Conservation (phyloP, 805 yeast genomes). For the Torulaspora franciscae region DNA sequence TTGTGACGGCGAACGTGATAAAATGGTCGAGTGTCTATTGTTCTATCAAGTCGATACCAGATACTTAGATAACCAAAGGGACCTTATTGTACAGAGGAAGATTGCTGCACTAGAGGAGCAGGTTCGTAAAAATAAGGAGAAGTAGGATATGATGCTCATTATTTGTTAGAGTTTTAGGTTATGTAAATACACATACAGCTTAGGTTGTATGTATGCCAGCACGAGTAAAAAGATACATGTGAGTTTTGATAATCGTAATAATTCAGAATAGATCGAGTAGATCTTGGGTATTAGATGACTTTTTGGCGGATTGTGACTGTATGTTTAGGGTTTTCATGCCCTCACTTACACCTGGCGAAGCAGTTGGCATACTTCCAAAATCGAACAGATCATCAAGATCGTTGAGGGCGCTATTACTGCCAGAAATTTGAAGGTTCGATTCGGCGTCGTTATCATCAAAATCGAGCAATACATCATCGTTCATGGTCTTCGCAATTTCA, state of each 20-base stretch:
- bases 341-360: conserved; percentile 4
- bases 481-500: conserved; percentile 60
- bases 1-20: conserved; percentile 55
- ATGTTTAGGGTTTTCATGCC: conserved; percentile 9
- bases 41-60: conserved; percentile 52
- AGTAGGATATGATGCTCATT: conserved; percentile 1
- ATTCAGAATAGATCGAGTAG: conserved; percentile 29
- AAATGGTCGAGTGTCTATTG: conserved; percentile 59
- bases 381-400: conserved; percentile 70
- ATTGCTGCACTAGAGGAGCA: conserved; percentile 37
- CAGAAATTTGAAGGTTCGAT: conserved; percentile 16
- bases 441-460: conserved; percentile 72
- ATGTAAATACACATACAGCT: conserved; percentile 3
- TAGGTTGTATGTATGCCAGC: conserved; percentile 4
- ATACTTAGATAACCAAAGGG: conserved; percentile 66
- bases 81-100: conserved; percentile 57
- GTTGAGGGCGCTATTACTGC: conserved; percentile 47
- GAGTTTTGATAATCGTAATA: neutral
- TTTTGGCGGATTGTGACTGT: conserved; percentile 5
- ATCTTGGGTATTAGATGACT: conserved; percentile 27
- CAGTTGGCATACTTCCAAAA: conserved; percentile 33
- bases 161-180: neutral
- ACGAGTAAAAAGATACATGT: conserved; percentile 2
- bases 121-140: conserved; percentile 12
- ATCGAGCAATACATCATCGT: conserved; percentile 78